Evolutionary conservation across 2,329 filamentous ascomycete species (phyloP), one percentile per base, ranked within the genome.

Genomic region (Elsinoe arachidis): DNA sequence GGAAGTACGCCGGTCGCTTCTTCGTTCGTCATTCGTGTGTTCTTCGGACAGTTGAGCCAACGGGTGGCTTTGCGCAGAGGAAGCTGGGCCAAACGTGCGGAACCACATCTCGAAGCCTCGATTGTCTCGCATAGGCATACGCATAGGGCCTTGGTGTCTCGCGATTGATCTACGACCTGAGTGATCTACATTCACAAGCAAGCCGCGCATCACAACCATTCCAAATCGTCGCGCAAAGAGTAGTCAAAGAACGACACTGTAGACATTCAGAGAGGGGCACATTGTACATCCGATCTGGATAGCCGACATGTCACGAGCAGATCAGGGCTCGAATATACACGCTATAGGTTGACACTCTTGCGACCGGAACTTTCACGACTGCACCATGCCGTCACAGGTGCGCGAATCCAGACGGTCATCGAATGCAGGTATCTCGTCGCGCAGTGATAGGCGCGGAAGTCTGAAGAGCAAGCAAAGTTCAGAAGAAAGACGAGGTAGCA

Each of bases 51-150:
- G 49, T 53, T 53, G 33, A 53, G 30, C 34, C 38, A 53, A 53
- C 49, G 49, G 49, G 49, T 34, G 49, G 34, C 49, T 53, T 53
- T 53, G 10, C 35, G 49, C 38, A 53, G 49, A 53, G 49, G 49
- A 30, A 53, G 49, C 17, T 53, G 49, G 33, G 26, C 49, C 49
- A 53, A 53, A 53, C 49, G 49, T 53, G 19, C 34, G 33, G 33
- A 53, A 38, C 49, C 49, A 38, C 34, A 38, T 38, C 49, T 53
- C 33, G 38, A 15, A 34, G 35, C 17, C 49, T 35, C n/a, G 19
- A 35, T 23, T 35, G 26, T 53, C 26, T 53, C 49, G 26, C 49
- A 35, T 9, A 53, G 12, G 46, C 26, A 33, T 34, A 33, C 34
- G 33, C 49, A 23, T 15, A 37, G 21, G 17, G 33, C 33, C 26